Percentiles rank a stretch among this genome's conserved stretches.
Evolutionary conservation across 23 red algal species (phyloP).

Genomic region (Gracilaria caudata): DNA sequence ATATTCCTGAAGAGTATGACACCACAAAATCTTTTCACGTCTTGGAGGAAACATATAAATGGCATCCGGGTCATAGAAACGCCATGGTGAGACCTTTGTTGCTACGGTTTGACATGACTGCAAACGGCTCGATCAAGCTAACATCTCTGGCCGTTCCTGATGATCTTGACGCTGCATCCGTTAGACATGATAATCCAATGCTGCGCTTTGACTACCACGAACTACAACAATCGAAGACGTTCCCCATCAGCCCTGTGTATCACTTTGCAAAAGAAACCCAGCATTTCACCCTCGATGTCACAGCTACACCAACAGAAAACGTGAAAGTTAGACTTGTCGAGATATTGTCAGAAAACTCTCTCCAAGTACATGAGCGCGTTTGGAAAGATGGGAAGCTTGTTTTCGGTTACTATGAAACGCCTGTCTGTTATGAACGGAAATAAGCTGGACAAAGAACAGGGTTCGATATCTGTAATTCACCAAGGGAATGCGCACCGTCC

Average conservation of each 20-base stretch:
- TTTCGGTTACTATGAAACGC: constrained; percentile 8
- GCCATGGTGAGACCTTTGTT: background rate
- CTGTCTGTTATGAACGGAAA: constrained; percentile 2
- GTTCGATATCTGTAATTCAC: background rate
- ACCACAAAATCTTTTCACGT: constrained; percentile 6
- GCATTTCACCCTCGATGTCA: background rate
- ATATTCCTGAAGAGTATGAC: background rate
- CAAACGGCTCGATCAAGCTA: background rate
- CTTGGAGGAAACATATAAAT: constrained; percentile 5
- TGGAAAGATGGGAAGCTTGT: constrained; percentile 31
- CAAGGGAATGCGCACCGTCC: no score
- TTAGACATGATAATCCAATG: constrained; percentile 20
- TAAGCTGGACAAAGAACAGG: background rate
- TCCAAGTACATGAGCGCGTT: background rate
- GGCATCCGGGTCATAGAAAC: constrained; percentile 17
- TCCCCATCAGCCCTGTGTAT: constrained; percentile 11
- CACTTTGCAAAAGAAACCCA: background rate
- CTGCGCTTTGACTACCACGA: constrained; percentile 3
- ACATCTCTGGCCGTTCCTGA: background rate
- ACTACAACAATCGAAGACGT: background rate
- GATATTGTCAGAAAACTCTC: background rate
- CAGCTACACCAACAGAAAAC: background rate
- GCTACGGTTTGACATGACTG: background rate
- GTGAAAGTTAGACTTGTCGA: background rate
- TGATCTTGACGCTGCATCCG: background rate